Evolutionary conservation across 768 basidiomycete species (phyloP).

Genomic region (Pisolithus tinctorius): DNA sequence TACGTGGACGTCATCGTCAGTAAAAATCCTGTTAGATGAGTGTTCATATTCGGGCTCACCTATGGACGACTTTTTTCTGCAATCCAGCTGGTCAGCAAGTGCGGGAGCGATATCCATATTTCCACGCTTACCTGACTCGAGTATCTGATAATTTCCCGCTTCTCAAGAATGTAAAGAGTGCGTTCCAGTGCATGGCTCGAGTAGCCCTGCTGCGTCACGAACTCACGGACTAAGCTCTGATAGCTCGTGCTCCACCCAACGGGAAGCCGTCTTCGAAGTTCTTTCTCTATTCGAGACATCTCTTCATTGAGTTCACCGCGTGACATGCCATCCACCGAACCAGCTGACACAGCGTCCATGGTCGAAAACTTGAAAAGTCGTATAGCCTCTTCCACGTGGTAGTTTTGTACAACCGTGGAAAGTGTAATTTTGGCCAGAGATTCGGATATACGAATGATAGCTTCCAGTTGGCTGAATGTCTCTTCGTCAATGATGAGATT

Average conservation of each 20-base stretch:
- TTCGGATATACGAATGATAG: constrained; percentile 98
- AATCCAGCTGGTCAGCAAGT: constrained; percentile 5
- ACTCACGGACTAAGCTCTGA: constrained; percentile 86
- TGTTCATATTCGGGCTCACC: constrained; percentile 20
- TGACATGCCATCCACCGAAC: constrained; percentile 87
- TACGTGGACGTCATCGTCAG: constrained; percentile 6
- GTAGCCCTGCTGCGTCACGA: constrained; percentile 88
- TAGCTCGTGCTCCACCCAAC: constrained; percentile 98
- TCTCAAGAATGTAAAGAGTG: constrained; percentile 88
- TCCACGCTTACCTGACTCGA: constrained; percentile 48
- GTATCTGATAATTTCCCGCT: constrained; percentile 91
- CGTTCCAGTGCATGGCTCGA: constrained; percentile 87
- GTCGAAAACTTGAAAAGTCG: constrained; percentile 98
- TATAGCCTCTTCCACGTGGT: constrained; percentile 97
- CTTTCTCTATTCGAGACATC: constrained; percentile 84
- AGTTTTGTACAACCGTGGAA: constrained; percentile 75
- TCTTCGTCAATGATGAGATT: constrained; percentile 1
- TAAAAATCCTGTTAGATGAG: neutral
- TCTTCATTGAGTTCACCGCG: constrained; percentile 91
- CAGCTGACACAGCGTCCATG: constrained; percentile 97
- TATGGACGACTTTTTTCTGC: constrained; percentile 53
- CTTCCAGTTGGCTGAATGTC: constrained; percentile 76
- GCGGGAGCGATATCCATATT: neutral
- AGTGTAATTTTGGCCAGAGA: constrained; percentile 92
- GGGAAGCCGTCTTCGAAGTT: constrained; percentile 74